A percentile compares a stretch with the other conserved stretches of the same genome.
Conservation (phyloP, 805 yeast genomes). For the Metschnikowia shivogae region DNA sequence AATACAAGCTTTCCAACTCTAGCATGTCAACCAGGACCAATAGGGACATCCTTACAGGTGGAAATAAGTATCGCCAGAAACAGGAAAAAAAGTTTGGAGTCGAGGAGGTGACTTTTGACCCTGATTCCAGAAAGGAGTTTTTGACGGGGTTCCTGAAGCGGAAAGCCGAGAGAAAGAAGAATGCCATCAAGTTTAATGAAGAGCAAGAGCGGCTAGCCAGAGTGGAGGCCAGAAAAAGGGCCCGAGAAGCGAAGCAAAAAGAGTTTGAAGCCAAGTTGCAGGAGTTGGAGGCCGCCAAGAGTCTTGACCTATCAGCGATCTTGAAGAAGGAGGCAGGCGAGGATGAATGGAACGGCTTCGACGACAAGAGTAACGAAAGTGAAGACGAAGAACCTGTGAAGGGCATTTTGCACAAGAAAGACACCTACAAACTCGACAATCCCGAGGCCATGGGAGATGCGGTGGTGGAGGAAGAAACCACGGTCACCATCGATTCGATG, state of each 20-base stretch:
- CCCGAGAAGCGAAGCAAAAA: constrained; percentile 66
- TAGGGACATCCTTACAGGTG: constrained; percentile 85
- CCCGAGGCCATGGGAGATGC: constrained; percentile 26
- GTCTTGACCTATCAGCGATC: constrained; percentile 15
- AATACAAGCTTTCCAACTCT: background rate
- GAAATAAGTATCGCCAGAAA: constrained; percentile 70
- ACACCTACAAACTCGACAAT: constrained; percentile 30
- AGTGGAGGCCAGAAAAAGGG: constrained; percentile 69
- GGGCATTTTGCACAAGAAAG: constrained; percentile 21
- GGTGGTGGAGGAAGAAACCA: constrained; percentile 44
- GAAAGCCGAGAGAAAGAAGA: constrained; percentile 81
- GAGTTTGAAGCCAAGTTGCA: constrained; percentile 61
- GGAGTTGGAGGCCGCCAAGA: constrained; percentile 47
- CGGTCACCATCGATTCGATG: constrained; percentile 54
- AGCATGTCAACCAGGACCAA: constrained; percentile 43
- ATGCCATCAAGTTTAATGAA: constrained; percentile 69
- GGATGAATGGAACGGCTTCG: constrained; percentile 44
- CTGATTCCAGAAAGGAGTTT: constrained; percentile 73
- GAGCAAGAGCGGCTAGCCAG: constrained; percentile 73
- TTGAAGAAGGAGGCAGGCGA: constrained; percentile 16
- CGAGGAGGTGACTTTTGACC: constrained; percentile 82
- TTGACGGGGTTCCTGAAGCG: constrained; percentile 95
- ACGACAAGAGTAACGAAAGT: constrained; percentile 11
- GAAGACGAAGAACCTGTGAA: constrained; percentile 12
- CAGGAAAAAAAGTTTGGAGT: constrained; percentile 46